phyloP scores from a whole-genome alignment of 176 grass and related monocot genomes.

The Alopecurus myosuroides region DNA sequence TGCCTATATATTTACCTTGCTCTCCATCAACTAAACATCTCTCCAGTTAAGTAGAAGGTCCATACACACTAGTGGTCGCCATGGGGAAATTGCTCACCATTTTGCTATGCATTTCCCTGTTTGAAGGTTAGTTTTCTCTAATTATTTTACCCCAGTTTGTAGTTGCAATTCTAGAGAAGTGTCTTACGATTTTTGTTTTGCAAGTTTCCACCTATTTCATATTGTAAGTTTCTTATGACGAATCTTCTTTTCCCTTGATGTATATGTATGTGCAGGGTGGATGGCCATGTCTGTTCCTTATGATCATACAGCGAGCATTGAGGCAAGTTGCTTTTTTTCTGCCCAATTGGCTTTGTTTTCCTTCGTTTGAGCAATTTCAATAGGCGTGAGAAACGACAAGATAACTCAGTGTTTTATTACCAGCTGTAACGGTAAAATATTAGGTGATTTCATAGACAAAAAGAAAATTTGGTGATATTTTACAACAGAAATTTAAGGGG shows the following conservation, averaged over 20 bases:
- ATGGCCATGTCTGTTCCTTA: conserved; percentile 48
- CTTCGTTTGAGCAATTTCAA: neutral
- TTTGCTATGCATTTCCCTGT: conserved; percentile 10
- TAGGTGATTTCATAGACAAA: neutral
- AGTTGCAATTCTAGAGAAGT: neutral
- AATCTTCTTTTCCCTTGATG: neutral
- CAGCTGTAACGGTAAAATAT: neutral
- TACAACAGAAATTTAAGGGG: neutral
- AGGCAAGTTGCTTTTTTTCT: conserved; percentile 27
- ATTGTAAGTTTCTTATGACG: neutral
- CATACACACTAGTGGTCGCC: neutral
- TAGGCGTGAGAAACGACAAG: neutral
- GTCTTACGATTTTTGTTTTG: neutral
- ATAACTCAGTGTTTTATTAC: neutral
- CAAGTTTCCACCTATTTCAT: neutral
- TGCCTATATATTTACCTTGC: neutral
- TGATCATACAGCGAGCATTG: conserved; percentile 63
- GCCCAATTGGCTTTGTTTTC: neutral
- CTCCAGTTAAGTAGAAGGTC: neutral
- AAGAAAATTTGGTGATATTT: neutral
- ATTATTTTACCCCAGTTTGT: neutral
- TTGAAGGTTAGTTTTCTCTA: conserved; percentile 3
- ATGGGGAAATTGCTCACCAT: neutral
- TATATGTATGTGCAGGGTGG: conserved; percentile 4
- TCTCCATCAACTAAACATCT: neutral